These are phyloP conservation scores for Tylopilus sp. DNA, from an alignment of 1,284 basidiomycete genomes.

Conservation along the genomic window DNA sequence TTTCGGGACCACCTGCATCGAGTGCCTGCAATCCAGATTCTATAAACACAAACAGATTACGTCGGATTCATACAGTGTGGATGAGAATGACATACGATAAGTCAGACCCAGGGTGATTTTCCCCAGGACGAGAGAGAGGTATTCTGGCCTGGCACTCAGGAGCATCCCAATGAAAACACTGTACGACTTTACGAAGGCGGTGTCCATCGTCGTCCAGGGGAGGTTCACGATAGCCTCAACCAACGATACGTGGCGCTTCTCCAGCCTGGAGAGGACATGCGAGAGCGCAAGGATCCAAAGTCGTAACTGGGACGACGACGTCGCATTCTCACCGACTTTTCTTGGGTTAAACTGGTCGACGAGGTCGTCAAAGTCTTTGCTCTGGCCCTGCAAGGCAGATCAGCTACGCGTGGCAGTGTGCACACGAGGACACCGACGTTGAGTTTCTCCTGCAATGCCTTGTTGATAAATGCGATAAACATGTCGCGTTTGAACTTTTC, in stretches of 20 bases:
- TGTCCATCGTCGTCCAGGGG: constrained; percentile 90
- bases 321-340: constrained; percentile 35
- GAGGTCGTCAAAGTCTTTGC: constrained; percentile 67
- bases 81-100: constrained; percentile 65
- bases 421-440: constrained; percentile 47
- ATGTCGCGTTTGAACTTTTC: constrained; percentile 77
- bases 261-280: constrained; percentile 78
- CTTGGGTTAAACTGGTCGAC: constrained; percentile 69
- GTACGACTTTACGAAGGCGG: constrained; percentile 80
- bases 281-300: constrained; percentile 74
- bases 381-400: constrained; percentile 51
- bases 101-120: constrained; percentile 85
- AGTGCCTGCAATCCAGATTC: constrained; percentile 70
- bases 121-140: constrained; percentile 79
- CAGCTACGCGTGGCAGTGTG: constrained; percentile 13
- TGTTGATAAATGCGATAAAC: constrained; percentile 82
- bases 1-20: constrained; percentile 54
- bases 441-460: constrained; percentile 74
- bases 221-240: constrained; percentile 86
- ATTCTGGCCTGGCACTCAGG: constrained; percentile 91
- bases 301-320: constrained; percentile 60
- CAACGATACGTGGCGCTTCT: constrained; percentile 78
- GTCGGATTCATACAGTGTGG: not conserved
- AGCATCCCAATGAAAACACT: constrained; percentile 89
- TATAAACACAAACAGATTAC: constrained; percentile 32